These are phyloP conservation scores for Coix lacrymajobi DNA, from an alignment of 176 grass and related monocot species.

Conservation along the genomic window DNA sequence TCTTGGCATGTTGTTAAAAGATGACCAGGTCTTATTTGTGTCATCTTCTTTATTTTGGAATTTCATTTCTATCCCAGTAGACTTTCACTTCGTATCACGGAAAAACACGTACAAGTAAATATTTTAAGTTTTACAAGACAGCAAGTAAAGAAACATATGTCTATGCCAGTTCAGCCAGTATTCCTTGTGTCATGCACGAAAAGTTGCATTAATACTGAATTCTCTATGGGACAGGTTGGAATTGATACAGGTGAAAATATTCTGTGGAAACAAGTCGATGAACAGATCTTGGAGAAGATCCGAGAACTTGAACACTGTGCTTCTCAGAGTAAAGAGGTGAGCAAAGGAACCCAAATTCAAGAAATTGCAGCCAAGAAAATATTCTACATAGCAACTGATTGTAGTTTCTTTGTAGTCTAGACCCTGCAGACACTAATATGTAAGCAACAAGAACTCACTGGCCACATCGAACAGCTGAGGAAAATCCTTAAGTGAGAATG, in stretches of 20 bases:
- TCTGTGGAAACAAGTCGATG: neutral
- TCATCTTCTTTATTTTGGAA: neutral
- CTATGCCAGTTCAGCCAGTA: neutral
- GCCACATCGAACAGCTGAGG: slow-evolving; percentile 55
- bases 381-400: neutral
- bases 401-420: slow-evolving; percentile 33
- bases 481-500: slow-evolving; percentile 46
- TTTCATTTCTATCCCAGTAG: slow-evolving; percentile 4
- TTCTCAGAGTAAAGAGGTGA: slow-evolving; percentile 61
- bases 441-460: slow-evolving; percentile 65
- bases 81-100: neutral
- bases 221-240: slow-evolving; percentile 31
- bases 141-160: neutral
- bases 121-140: neutral
- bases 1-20: slow-evolving; percentile 43
- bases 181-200: neutral
- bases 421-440: slow-evolving; percentile 47
- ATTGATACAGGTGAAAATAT: slow-evolving; percentile 18
- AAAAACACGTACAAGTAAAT: neutral
- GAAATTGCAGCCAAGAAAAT: slow-evolving; percentile 16
- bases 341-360: slow-evolving; percentile 1
- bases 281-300: slow-evolving; percentile 47
- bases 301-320: slow-evolving; percentile 57
- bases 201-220: neutral
- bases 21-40: slow-evolving; percentile 28